phyloP scores from a whole-genome alignment of 2,329 filamentous ascomycete species.

The Colletotrichum truncatum region DNA sequence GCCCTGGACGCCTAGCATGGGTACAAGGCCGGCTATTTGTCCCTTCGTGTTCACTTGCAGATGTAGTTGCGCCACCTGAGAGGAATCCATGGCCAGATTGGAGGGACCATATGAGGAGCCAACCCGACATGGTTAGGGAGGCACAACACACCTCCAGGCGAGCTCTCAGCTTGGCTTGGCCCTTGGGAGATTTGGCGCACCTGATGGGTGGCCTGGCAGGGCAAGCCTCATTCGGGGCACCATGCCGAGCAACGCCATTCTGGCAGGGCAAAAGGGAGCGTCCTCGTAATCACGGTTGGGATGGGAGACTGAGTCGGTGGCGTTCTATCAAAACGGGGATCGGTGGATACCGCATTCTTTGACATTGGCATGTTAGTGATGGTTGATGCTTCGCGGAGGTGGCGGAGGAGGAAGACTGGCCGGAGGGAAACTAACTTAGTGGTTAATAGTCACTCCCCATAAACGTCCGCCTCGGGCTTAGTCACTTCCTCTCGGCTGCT shows the following conservation, averaged over 20 bases:
- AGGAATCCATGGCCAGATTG: neutral
- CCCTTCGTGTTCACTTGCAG: neutral
- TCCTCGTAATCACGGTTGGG: neutral
- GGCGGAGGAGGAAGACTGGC: too few relatives aligned
- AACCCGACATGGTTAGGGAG: conserved; percentile 12
- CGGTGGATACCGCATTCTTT: neutral
- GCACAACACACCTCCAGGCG: neutral
- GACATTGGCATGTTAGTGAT: neutral
- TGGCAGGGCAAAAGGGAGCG: neutral
- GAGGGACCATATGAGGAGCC: neutral
- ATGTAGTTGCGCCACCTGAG: neutral
- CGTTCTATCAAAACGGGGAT: neutral
- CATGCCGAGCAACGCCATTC: neutral
- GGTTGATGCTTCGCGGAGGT: neutral
- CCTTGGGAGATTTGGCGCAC: neutral
- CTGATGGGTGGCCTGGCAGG: neutral
- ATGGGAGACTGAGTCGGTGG: neutral
- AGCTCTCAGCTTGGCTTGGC: conserved; percentile 8
- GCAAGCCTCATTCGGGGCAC: neutral
- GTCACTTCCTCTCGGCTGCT: neutral
- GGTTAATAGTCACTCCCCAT: too few relatives aligned
- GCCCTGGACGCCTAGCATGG: neutral
- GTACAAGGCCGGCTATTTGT: too few relatives aligned
- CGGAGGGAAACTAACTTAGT: too few relatives aligned
- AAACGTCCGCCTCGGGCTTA: too few relatives aligned